Conservation (phyloP, 306 rosid species). For the Malus domestica region ASM211411v1 NC_041803.1:717001-717500, state of each 20-base stretch:
- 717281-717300: neutral
- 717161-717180: slow-evolving; percentile 3
- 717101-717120: slow-evolving; percentile 44
- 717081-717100: slow-evolving; percentile 67
- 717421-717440: neutral
- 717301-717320: neutral
- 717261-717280: neutral
- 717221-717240: neutral
- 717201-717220: neutral
- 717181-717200: neutral
- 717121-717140: neutral
- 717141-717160: neutral
- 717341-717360: too few relatives aligned
- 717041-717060: neutral
- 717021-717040: slow-evolving; percentile 6
- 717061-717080: slow-evolving; percentile 5
- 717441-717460: neutral
- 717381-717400: too few relatives aligned
- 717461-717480: neutral
- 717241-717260: neutral
- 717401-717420: neutral
- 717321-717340: neutral
- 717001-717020: neutral
- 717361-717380: too few relatives aligned
- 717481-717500: neutral